phyloP scores from a whole-genome alignment of 352 stramenopile species.

The Phytophthora sansomeana region DNA sequence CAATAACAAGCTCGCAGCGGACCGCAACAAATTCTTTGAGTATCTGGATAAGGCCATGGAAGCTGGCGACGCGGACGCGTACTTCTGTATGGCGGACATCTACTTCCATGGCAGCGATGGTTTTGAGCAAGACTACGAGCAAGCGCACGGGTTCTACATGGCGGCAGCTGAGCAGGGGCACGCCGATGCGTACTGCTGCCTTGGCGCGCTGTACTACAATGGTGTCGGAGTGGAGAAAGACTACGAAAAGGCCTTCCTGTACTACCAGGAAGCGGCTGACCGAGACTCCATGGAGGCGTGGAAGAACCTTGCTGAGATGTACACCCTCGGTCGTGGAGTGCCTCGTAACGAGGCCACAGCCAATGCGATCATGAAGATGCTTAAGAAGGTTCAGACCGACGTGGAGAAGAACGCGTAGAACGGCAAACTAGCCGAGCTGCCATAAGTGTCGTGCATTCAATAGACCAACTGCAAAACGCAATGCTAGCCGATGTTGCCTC shows the following conservation, averaged over 20 bases:
- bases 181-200: slow-evolving; percentile 80
- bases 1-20: slow-evolving; percentile 45
- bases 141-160: slow-evolving; percentile 77
- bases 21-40: slow-evolving; percentile 67
- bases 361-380: slow-evolving; percentile 88
- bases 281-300: slow-evolving; percentile 86
- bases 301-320: slow-evolving; percentile 92
- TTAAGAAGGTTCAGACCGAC: slow-evolving; percentile 65
- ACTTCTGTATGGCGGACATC: slow-evolving; percentile 89
- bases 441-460: not conserved
- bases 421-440: not conserved
- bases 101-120: slow-evolving; percentile 87
- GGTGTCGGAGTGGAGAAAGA: slow-evolving; percentile 72
- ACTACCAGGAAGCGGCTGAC: slow-evolving; percentile 89
- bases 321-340: slow-evolving; percentile 76
- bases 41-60: slow-evolving; percentile 74
- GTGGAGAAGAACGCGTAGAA: slow-evolving; percentile 24
- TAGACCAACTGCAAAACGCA: slow-evolving; percentile 2
- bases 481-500: not conserved
- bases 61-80: slow-evolving; percentile 68
- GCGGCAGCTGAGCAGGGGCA: slow-evolving; percentile 68
- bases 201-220: slow-evolving; percentile 85
- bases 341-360: slow-evolving; percentile 82
- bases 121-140: slow-evolving; percentile 75
- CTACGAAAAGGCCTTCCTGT: slow-evolving; percentile 83